These are phyloP conservation scores for Magnaporthales sp. DNA, from an alignment of 2,329 filamentous ascomycete species.

Conservation along the genomic window DNA sequence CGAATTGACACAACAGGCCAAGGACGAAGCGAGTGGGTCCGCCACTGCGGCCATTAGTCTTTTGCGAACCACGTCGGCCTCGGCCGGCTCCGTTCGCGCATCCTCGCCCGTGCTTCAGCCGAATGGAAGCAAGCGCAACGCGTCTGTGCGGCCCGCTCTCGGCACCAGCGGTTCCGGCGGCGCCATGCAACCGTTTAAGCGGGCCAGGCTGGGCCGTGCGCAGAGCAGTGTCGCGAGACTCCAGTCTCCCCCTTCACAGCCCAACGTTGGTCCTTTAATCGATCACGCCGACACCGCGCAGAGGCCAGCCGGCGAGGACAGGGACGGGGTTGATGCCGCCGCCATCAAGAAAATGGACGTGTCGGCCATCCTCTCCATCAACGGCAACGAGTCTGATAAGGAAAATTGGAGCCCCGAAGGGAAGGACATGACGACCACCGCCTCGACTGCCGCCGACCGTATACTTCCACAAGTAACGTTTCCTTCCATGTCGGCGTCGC, in stretches of 20 bases:
- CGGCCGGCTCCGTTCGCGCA: conserved; percentile 25
- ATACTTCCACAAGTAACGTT: conserved; percentile 12
- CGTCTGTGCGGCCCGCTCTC: conserved; percentile 21
- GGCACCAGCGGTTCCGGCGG: conserved; percentile 10
- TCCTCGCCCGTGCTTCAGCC: conserved; percentile 30
- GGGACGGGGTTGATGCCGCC: conserved; percentile 19
- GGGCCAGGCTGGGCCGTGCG: conserved; percentile 51
- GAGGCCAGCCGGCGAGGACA: conserved; percentile 21
- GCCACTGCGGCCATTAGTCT: conserved; percentile 76
- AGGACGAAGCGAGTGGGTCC: conserved; percentile 70
- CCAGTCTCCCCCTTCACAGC: conserved; percentile 29
- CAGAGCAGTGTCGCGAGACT: conserved; percentile 54
- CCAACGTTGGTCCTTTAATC: conserved; percentile 10
- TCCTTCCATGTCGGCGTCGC: conserved; percentile 14
- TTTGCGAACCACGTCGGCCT: conserved; percentile 58
- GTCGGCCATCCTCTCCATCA: conserved; percentile 28
- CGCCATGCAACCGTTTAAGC: conserved; percentile 38
- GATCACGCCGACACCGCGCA: conserved; percentile 20
- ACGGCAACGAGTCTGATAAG: conserved; percentile 77
- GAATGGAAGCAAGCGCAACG: conserved; percentile 60
- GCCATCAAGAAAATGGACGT: conserved; percentile 31
- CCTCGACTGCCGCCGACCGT: neutral
- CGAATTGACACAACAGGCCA: conserved; percentile 65
- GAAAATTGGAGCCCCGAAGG: conserved; percentile 70
- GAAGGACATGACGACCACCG: neutral